Evolutionary conservation across 345 rosid genomes (phyloP).

Genomic region (Eucalyptus melliodora): DNA sequence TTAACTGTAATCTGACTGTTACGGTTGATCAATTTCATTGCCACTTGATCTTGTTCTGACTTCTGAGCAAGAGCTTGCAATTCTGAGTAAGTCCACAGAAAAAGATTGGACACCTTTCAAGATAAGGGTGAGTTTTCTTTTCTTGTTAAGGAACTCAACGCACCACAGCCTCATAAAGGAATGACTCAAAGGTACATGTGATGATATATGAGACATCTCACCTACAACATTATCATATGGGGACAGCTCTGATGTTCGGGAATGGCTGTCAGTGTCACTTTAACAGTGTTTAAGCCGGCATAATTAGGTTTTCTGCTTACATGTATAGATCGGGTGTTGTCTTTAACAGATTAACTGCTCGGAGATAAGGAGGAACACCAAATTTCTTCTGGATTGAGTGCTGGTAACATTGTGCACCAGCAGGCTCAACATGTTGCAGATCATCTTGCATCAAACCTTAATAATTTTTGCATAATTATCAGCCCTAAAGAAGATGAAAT

Average conservation of each 20-base stretch:
- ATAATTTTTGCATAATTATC: background rate
- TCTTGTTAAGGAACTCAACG: background rate
- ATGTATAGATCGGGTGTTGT: background rate
- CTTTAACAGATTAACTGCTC: background rate
- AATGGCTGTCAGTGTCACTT: background rate
- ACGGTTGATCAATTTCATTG: background rate
- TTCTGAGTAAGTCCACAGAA: conserved; percentile 1
- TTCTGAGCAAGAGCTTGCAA: background rate
- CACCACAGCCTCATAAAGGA: background rate
- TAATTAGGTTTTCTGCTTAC: background rate
- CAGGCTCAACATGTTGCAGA: background rate
- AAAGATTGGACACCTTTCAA: conserved; percentile 22
- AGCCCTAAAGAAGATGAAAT: background rate
- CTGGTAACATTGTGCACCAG: background rate
- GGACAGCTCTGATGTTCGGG: background rate
- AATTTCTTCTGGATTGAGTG: background rate
- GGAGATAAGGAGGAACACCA: background rate
- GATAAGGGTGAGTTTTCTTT: background rate
- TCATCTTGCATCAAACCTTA: background rate
- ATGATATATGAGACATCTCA: conserved; percentile 5
- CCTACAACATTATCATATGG: background rate
- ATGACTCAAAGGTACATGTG: background rate
- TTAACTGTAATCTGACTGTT: background rate
- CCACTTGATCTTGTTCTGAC: background rate
- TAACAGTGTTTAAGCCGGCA: background rate